A percentile compares a stretch with the other conserved stretches of the same genome.
These are phyloP conservation scores for Hypoxylon sp. DNA, from an alignment of 2,329 filamentous ascomycete species.

Conservation along the genomic window DNA sequence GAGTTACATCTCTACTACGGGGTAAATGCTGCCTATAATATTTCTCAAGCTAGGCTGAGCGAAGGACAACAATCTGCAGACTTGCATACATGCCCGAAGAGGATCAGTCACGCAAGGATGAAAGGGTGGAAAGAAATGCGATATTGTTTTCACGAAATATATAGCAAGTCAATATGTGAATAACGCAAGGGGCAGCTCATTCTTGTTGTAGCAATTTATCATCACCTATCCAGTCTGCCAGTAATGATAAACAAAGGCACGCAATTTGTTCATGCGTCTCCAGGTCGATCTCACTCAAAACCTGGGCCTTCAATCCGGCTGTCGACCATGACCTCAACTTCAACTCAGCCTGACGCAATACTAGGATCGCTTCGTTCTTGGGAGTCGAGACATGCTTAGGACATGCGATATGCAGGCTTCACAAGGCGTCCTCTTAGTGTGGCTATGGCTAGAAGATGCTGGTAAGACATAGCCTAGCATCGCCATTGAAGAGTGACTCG, in stretches of 20 bases:
- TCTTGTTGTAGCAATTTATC: neutral
- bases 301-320: neutral
- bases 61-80: neutral
- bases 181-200: neutral
- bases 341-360: neutral
- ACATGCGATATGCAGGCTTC: neutral
- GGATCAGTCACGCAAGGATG: neutral
- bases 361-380: neutral
- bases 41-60: too few relatives aligned
- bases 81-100: neutral
- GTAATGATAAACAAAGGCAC: neutral
- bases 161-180: neutral
- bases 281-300: neutral
- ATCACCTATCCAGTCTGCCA: slow-evolving; percentile 3
- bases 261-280: neutral
- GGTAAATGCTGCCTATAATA: too few relatives aligned
- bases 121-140: too few relatives aligned
- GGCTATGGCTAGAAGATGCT: neutral
- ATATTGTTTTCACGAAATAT: neutral
- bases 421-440: neutral
- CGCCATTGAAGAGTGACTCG: slow-evolving; percentile 14
- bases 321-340: neutral
- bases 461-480: slow-evolving; percentile 4
- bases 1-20: neutral
- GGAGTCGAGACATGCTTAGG: neutral